Evolutionary conservation across 1,139 yeast genomes (phyloP), one percentile per base, ranked within the genome.

Genomic region (Hemisphaericaspora xylofermentans): DNA sequence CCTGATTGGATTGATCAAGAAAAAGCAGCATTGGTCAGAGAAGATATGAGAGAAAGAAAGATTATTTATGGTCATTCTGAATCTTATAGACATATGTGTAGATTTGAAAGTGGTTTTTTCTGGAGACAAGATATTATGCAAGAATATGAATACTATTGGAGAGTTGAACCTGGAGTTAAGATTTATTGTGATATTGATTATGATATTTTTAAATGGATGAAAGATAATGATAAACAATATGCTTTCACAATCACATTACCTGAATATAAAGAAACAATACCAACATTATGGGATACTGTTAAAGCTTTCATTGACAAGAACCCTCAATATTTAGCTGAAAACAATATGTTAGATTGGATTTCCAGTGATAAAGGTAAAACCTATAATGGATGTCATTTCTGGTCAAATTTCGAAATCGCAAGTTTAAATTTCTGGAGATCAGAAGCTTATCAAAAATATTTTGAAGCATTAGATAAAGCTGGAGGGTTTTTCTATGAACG

Each of bases 401-500:
- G 97, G 97, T 81, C 95, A 26, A 89, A 89, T 66, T 89, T 89
- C 56, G 97, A 89, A 63, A 75, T 89, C 52, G 96, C 84, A 1
- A 78, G 80, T 46, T 69, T 89, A 53, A 82, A 84, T 49, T 83
- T 89, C 57, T 88, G 88, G 84, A 67, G 95, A 53, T 65, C 79
- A 9, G 71, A 77, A 33, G 81, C 82, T 2, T 89, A 89, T 61
- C 61, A 71, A 13, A 74, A 73, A 33, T 89, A 81, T 63, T 89
- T 89, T 54, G 79, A 86, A 14, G 64, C 73, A 51, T 72, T 89
- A 52, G 97, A 89, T 60, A 57, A 70, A 45, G 73, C 82, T 1
- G 96, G 96, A 30, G 95, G 95, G 3, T 89, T 89, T 67, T 89
- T 86, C 66, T 89, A 89, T 61, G 96, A 89, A 61, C 74, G 96